A percentile compares a stretch with the other conserved stretches of the same genome.
These are phyloP conservation scores for Trametes cingulata DNA, from an alignment of 768 basidiomycete species.

Conservation along the genomic window DNA sequence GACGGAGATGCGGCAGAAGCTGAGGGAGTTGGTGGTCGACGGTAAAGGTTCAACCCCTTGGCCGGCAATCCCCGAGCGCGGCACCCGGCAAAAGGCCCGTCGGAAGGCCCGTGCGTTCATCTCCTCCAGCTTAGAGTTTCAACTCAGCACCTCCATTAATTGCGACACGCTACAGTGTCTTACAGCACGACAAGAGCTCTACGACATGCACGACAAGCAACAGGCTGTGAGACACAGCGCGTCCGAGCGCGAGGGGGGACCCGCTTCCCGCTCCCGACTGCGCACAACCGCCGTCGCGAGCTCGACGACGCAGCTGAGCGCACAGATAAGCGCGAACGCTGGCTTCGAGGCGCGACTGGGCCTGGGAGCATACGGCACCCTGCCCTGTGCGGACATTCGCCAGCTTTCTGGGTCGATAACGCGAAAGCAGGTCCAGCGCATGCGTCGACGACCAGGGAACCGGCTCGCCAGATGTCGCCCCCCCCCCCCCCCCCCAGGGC, in stretches of 20 bases:
- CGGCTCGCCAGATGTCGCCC: not conserved
- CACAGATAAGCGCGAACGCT: slow-evolving; percentile 9
- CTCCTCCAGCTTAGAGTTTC: slow-evolving; percentile 21
- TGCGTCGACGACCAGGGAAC: not conserved
- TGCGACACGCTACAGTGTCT: no score
- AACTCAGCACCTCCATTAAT: slow-evolving; percentile 18
- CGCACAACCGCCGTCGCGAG: not conserved
- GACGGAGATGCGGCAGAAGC: slow-evolving; percentile 5
- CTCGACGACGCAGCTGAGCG: not conserved
- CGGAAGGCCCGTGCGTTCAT: slow-evolving; percentile 27
- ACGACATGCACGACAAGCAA: no score
- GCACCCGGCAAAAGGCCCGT: slow-evolving; percentile 16
- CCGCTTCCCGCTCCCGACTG: no score
- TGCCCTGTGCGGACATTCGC: not conserved
- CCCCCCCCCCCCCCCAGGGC: no score
- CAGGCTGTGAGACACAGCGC: no score
- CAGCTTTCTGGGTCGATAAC: not conserved
- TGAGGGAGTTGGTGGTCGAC: slow-evolving; percentile 21
- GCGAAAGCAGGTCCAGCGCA: not conserved
- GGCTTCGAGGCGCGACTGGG: not conserved
- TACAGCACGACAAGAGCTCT: no score
- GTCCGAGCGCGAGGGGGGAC: no score
- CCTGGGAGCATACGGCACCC: slow-evolving; percentile 1
- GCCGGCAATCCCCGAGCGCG: slow-evolving; percentile 25
- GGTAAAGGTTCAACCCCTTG: slow-evolving; percentile 25